Conservation (phyloP, 1,139 yeast genomes). For the Blastobotrys persicus region DNA sequence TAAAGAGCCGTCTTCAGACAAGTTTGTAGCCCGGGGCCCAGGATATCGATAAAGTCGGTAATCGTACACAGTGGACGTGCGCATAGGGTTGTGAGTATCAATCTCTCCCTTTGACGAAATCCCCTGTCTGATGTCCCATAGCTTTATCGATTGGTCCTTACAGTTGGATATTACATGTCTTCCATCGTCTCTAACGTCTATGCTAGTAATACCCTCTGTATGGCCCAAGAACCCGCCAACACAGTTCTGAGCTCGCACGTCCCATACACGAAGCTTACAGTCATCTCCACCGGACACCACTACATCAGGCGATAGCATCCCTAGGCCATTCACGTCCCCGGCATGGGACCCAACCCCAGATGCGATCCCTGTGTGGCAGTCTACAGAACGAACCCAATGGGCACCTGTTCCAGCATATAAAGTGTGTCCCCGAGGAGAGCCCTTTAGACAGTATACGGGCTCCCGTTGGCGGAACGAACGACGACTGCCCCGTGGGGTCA, state of each 20-base stretch:
- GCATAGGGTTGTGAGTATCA: conserved; percentile 10
- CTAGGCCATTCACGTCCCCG: conserved; percentile 17
- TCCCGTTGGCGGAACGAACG: conserved; percentile 11
- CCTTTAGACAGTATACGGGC: conserved; percentile 10
- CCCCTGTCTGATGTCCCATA: conserved; percentile 36
- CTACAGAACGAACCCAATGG: conserved; percentile 1
- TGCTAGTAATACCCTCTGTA: conserved; percentile 48
- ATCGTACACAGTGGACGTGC: conserved; percentile 27
- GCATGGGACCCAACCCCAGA: conserved; percentile 18
- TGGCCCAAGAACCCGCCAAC: conserved; percentile 70
- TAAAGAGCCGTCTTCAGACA: conserved; percentile 32
- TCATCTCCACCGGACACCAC: conserved; percentile 83
- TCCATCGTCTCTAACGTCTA: conserved; percentile 33
- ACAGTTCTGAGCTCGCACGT: conserved; percentile 51
- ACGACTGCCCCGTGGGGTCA: conserved; percentile 8
- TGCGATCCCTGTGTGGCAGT: background rate
- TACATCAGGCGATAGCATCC: conserved; percentile 48
- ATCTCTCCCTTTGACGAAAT: conserved; percentile 20
- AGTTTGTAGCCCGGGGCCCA: conserved; percentile 22
- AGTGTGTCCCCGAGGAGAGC: background rate
- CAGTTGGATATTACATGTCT: conserved; percentile 33
- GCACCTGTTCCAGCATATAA: conserved; percentile 10
- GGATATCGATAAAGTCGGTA: conserved; percentile 31
- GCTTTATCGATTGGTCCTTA: conserved; percentile 36
- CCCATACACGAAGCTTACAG: conserved; percentile 82